These are phyloP conservation scores for Zea mays DNA, from an alignment of 176 grass and related monocot genomes.

Conservation along the genomic window Zm-B73-REFERENCE-NAM-5.0 NC_050105.1:9428001-9428500, in stretches of 20 bases:
- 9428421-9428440: constrained; percentile 53
- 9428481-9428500: constrained; percentile 72
- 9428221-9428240: not conserved
- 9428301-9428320: not conserved
- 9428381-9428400: constrained; percentile 24
- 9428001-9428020: constrained; percentile 4
- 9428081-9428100: not conserved
- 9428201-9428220: constrained; percentile 6
- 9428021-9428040: not conserved
- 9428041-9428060: constrained; percentile 23
- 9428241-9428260: constrained; percentile 10
- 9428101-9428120: not conserved
- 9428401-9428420: constrained; percentile 59
- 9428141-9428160: not conserved
- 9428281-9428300: not conserved
- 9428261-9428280: too few species aligned
- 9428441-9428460: constrained; percentile 44
- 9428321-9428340: not conserved
- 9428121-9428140: constrained; percentile 32
- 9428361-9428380: not conserved
- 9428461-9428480: constrained; percentile 56
- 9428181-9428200: not conserved
- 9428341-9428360: constrained; percentile 18
- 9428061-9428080: not conserved
- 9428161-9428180: not conserved